Conservation (phyloP, 1,284 basidiomycete genomes). For the Puccinia novopanici region DNA sequence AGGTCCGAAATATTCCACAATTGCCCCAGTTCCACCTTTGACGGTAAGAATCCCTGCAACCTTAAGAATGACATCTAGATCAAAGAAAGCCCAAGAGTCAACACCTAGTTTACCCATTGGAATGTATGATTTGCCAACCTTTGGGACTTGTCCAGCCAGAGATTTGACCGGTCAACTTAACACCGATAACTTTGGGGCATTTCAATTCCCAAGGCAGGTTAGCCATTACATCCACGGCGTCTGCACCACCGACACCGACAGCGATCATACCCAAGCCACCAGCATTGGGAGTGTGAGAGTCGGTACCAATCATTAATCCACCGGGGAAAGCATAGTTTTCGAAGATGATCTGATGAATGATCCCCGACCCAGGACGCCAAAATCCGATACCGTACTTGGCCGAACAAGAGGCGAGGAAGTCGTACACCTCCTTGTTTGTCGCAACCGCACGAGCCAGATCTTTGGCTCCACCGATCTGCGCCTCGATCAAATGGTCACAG, state of each 20-base stretch:
- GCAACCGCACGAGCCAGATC: constrained; percentile 89
- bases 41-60: constrained; percentile 95
- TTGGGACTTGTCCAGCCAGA: constrained; percentile 97
- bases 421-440: constrained; percentile 99
- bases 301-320: constrained; percentile 98
- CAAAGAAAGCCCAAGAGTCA: background rate
- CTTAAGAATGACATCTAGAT: constrained; percentile 87
- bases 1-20: constrained; percentile 88
- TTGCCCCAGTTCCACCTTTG: constrained; percentile 96
- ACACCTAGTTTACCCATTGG: constrained; percentile 10
- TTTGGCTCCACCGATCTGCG: constrained; percentile 86
- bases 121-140: constrained; percentile 63
- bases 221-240: constrained; percentile 99
- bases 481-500: constrained; percentile 99
- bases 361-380: constrained; percentile 99
- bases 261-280: constrained; percentile 99
- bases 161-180: constrained; percentile 93
- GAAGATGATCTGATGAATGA: constrained; percentile 80
- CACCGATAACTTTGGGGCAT: constrained; percentile 97
- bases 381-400: constrained; percentile 99
- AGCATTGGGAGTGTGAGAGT: constrained; percentile 98
- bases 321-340: constrained; percentile 99
- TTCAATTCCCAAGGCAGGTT: constrained; percentile 97
- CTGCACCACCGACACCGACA: constrained; percentile 98
- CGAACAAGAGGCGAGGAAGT: constrained; percentile 96